Base-by-base conservation (phyloP, 257 asterid genomes). In the Capsicum pubescens region DNA sequence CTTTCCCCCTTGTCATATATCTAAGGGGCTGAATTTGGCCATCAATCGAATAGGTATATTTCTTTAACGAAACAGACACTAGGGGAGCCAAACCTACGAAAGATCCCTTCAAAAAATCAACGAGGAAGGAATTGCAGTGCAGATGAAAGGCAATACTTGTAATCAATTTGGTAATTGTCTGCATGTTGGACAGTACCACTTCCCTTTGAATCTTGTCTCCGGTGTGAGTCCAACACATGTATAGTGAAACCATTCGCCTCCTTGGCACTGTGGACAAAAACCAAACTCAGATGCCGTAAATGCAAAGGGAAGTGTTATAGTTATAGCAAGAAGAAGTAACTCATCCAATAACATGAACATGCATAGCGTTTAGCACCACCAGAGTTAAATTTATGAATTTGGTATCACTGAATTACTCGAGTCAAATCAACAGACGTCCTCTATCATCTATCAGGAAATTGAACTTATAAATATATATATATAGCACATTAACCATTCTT, bases 191-290 rank as follows among this genome's bases (percentile, higher is more conserved):
- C 99, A 97, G 83, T 91, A 97, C 99, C 99, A 97, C 94, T 93
- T 97, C 14, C 98, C 98, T 88, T 92, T 95, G 61, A 92, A 95
- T 87, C 98, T 91, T 2, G 99, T 97, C 93, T 97, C 99, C 0
- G 97, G 98, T 46, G 98, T 91, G 69, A 95, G 94, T 84, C 97
- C 98, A 55, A 97, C 99, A 80, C 99, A 97, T n/a, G 97, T 87
- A 82, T 97, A 97, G 87, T 97, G 99, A 84, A 97, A 97, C 99
- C 99, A 97, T 87, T 97, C 99, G 15, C 99, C 99, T 48, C 98
- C 99, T 93, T 93, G 98, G 90, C 99, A 97, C 98, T 95, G 92
- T 59, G 81, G 69, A 61, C 2, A 54, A 58, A 58, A 68, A 5
- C 1, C n/a, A 54, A 83, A 68, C 71, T 85, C 81, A 86, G 86